Evolutionary conservation across 192 early-diverging fungal species (phyloP).

Genomic region (Coemansia aciculifera): DNA sequence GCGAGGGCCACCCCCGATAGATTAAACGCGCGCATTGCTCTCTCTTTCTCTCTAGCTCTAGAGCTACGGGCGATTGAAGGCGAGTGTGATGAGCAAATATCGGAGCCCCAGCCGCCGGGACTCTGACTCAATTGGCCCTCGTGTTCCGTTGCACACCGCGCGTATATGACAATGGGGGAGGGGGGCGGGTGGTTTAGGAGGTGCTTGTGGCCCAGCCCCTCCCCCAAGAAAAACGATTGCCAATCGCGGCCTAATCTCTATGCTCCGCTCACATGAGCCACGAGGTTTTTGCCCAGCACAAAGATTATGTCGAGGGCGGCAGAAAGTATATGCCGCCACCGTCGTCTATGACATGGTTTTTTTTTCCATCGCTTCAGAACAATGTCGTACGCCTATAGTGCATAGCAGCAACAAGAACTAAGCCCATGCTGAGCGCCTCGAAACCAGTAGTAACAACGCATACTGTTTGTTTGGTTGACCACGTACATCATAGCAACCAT

Average conservation of each 20-base stretch:
- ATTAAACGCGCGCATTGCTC: conserved; percentile 6
- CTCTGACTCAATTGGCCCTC: conserved; percentile 9
- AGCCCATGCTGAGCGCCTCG: not conserved
- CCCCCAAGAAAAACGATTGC: conserved; percentile 5
- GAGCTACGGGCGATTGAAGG: conserved; percentile 6
- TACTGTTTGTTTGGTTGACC: not conserved
- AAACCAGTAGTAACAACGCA: not conserved
- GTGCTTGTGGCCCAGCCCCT: not conserved
- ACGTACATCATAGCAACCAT: not conserved
- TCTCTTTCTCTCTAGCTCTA: not conserved
- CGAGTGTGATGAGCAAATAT: not conserved
- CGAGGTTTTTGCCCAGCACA: not conserved
- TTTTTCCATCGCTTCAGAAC: no score
- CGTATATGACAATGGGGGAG: not conserved
- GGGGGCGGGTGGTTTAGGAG: not conserved
- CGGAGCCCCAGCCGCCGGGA: not conserved
- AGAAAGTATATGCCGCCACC: not conserved
- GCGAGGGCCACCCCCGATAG: conserved; percentile 8
- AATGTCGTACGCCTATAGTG: no score
- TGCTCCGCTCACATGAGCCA: not conserved
- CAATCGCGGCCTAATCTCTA: conserved; percentile 15
- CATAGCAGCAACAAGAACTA: no score
- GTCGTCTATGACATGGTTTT: not conserved
- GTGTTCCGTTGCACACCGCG: conserved; percentile 11
- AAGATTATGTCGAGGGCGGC: not conserved